Evolutionary conservation across 148 eudicot genomes (phyloP).

Genomic region (Nyssa sinensis): DNA sequence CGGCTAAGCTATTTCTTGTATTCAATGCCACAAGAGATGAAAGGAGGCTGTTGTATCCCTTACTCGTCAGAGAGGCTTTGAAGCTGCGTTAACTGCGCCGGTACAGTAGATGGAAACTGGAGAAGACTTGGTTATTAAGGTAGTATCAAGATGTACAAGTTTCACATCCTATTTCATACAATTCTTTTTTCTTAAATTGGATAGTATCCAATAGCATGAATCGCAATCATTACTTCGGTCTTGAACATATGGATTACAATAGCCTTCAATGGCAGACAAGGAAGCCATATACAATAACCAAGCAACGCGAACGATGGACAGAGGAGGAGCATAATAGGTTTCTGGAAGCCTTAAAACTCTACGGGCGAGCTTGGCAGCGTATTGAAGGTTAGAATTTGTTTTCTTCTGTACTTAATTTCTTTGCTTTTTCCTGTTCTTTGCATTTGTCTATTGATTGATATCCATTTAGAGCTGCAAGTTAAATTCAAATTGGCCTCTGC

Average conservation of each 20-base stretch:
- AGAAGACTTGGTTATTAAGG: conserved; percentile 82
- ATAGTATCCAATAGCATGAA: neutral
- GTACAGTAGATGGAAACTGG: conserved; percentile 69
- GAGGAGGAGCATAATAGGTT: conserved; percentile 97
- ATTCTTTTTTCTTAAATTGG: neutral
- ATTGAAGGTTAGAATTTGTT: conserved; percentile 67
- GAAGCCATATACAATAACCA: conserved; percentile 95
- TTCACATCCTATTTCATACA: neutral
- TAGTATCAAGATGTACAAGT: conserved; percentile 11
- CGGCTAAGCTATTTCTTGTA: conserved; percentile 29
- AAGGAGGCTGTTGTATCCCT: conserved; percentile 34
- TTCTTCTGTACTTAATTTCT: conserved; percentile 1
- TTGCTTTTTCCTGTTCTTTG: conserved; percentile 1
- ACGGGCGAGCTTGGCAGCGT: conserved; percentile 99
- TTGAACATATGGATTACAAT: neutral
- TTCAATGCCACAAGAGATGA: conserved; percentile 32
- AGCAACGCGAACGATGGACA: conserved; percentile 98
- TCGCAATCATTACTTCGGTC: neutral
- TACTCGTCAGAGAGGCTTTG: conserved; percentile 36
- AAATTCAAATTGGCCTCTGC: neutral
- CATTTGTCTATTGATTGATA: neutral
- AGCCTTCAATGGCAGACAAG: conserved; percentile 50
- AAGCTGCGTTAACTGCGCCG: conserved; percentile 33
- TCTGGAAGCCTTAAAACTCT: conserved; percentile 89
- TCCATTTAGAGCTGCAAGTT: conserved; percentile 9